Conservation (phyloP, 441 rosid species). For the Euphorbia neoarborescens region DNA sequence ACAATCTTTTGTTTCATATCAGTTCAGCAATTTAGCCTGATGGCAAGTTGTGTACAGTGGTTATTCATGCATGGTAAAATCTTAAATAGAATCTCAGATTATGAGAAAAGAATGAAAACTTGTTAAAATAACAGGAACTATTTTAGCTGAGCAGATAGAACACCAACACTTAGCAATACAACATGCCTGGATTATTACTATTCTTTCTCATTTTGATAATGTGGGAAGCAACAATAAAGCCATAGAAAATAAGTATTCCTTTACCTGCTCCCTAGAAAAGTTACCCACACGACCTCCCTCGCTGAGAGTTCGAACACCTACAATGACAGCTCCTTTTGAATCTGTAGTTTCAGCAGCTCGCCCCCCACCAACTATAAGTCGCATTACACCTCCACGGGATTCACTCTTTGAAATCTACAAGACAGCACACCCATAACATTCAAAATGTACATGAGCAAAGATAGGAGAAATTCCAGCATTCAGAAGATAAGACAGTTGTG, state of each 20-base stretch:
- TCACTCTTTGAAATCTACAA: slow-evolving; percentile 70
- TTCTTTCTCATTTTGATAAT: background rate
- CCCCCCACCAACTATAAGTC: slow-evolving; percentile 99
- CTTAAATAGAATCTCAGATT: background rate
- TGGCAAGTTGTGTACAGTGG: background rate
- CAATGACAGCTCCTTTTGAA: slow-evolving; percentile 87
- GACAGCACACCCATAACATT: slow-evolving; percentile 7
- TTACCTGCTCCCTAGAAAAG: slow-evolving; percentile 97
- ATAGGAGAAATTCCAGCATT: slow-evolving; percentile 13
- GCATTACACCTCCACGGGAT: slow-evolving; percentile 93
- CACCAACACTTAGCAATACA: background rate
- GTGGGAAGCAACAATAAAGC: background rate
- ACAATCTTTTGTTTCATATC: background rate
- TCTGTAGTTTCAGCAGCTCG: slow-evolving; percentile 83
- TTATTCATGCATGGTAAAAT: background rate
- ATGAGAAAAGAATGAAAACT: background rate
- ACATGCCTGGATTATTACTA: background rate
- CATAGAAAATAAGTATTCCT: slow-evolving; percentile 11
- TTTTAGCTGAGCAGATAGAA: background rate
- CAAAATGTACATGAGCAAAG: background rate
- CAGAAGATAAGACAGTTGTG: background rate
- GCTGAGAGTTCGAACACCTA: slow-evolving; percentile 96
- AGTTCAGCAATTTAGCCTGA: background rate
- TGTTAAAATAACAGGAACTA: too few species aligned
- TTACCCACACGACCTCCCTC: slow-evolving; percentile 99